Conservation (phyloP, 2,329 filamentous ascomycete genomes). For the Penicillium sp. region DNA sequence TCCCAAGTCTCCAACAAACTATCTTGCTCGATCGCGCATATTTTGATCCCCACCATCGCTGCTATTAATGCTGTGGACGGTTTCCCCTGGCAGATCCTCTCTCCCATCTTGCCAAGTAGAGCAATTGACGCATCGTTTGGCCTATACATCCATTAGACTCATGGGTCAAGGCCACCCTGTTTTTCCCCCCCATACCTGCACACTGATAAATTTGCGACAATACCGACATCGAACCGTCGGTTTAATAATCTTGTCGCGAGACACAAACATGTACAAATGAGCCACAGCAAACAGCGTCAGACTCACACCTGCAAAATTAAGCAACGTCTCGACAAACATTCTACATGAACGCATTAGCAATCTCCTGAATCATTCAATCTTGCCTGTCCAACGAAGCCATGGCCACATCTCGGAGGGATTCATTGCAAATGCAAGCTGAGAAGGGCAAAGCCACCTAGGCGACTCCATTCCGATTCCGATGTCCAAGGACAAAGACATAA, state of each 20-base stretch:
- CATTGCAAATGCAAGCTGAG: too few species aligned
- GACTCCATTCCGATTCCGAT: too few species aligned
- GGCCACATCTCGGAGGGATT: too few species aligned
- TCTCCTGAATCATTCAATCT: too few species aligned
- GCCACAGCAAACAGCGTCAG: constrained; percentile 60
- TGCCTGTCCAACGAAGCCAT: too few species aligned
- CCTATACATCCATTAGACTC: constrained; percentile 20
- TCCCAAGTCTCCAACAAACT: neutral
- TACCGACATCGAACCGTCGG: constrained; percentile 61
- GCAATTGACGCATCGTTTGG: constrained; percentile 50
- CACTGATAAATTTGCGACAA: constrained; percentile 46
- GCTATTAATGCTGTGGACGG: neutral
- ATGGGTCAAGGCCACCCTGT: neutral
- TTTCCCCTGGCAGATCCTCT: constrained; percentile 36
- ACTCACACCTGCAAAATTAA: constrained; percentile 62
- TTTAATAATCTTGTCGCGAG: constrained; percentile 64
- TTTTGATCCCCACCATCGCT: neutral
- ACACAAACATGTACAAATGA: constrained; percentile 55
- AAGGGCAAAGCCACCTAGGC: too few species aligned
- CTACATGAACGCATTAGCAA: constrained; percentile 5
- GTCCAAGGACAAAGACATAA: too few species aligned
- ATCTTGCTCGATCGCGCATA: too few species aligned
- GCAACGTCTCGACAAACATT: constrained; percentile 40
- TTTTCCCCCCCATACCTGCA: constrained; percentile 46
- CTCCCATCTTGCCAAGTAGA: constrained; percentile 54